Conservation (phyloP, 805 yeast species). For the Jamesozyma rosinii region DNA sequence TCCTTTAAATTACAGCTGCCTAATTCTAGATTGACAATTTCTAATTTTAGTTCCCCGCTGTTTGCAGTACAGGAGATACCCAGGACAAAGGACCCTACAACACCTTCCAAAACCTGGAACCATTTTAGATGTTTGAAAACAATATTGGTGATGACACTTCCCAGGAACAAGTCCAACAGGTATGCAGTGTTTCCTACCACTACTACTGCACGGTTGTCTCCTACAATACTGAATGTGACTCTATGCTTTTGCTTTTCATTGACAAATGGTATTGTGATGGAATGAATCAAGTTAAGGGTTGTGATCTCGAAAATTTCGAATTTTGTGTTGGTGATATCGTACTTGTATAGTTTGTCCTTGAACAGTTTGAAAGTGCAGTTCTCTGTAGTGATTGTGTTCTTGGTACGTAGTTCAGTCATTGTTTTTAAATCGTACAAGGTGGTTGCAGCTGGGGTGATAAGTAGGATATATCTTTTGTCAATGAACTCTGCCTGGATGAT, state of each 20-base stretch:
- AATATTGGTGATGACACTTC: slow-evolving; percentile 6
- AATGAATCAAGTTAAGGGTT: slow-evolving; percentile 7
- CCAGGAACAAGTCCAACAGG: slow-evolving; percentile 20
- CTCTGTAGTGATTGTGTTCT: background rate
- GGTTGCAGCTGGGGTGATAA: slow-evolving; percentile 4
- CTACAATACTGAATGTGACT: slow-evolving; percentile 22
- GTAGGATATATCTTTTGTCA: slow-evolving; percentile 5
- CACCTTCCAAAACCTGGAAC: slow-evolving; percentile 6
- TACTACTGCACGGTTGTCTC: slow-evolving; percentile 24
- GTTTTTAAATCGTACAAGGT: slow-evolving; percentile 8
- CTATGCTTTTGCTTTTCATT: slow-evolving; percentile 6
- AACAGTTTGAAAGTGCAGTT: slow-evolving; percentile 3
- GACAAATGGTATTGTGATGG: slow-evolving; percentile 22
- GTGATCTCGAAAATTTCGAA: slow-evolving; percentile 9
- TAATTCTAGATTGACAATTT: slow-evolving; percentile 38
- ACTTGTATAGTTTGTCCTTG: slow-evolving; percentile 8
- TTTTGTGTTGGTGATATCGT: background rate
- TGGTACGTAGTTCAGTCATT: slow-evolving; percentile 8
- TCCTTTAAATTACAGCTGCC: slow-evolving; percentile 64
- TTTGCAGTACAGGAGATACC: slow-evolving; percentile 6
- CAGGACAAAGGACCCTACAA: slow-evolving; percentile 7
- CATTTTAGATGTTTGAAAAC: slow-evolving; percentile 6
- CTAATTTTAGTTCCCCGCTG: slow-evolving; percentile 15
- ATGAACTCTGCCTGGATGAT: slow-evolving; percentile 8
- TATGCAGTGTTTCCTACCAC: slow-evolving; percentile 23